phyloP scores from a whole-genome alignment of 2,329 filamentous ascomycete genomes.

The Fusarium neocosmosporiellum region DNA sequence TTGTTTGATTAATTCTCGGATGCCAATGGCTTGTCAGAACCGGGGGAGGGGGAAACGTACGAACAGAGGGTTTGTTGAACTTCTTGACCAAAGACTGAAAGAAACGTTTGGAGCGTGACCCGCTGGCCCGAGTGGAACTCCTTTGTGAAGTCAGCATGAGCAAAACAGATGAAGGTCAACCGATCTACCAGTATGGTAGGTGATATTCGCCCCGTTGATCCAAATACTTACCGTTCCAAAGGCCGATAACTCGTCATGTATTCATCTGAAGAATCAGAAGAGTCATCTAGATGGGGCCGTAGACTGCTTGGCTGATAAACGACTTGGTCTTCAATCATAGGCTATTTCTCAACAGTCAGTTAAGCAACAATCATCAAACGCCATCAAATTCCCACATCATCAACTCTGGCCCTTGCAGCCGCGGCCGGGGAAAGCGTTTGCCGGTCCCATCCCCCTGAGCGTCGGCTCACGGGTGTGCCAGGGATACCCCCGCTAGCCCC shows the following conservation, averaged over 20 bases:
- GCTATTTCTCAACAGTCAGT: slow-evolving; percentile 21
- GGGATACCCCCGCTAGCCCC: slow-evolving; percentile 24
- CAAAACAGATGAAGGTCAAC: slow-evolving; percentile 1
- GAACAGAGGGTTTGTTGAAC: slow-evolving; percentile 36
- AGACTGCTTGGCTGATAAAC: slow-evolving; percentile 14
- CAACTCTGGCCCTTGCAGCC: slow-evolving; percentile 23
- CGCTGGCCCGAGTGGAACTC: slow-evolving; percentile 6
- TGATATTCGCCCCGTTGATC: slow-evolving; percentile 3
- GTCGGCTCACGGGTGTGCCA: slow-evolving; percentile 35
- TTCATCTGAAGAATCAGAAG: slow-evolving; percentile 38
- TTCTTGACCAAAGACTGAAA: slow-evolving; percentile 36
- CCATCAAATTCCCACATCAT: slow-evolving; percentile 24
- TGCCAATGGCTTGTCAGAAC: neutral
- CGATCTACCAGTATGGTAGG: neutral
- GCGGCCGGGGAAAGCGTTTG: slow-evolving; percentile 37
- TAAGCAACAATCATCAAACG: neutral
- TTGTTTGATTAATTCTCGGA: slow-evolving; percentile 11
- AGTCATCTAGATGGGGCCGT: slow-evolving; percentile 25
- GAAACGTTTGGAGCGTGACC: slow-evolving; percentile 37
- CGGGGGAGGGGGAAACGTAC: slow-evolving; percentile 20
- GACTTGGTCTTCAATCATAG: slow-evolving; percentile 14
- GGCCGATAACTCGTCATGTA: slow-evolving; percentile 27
- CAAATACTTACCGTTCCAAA: slow-evolving; percentile 29
- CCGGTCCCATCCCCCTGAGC: slow-evolving; percentile 39
- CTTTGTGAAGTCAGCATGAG: slow-evolving; percentile 25